Evolutionary conservation across 345 rosid species (phyloP).

Genomic region (Salix brachista): DNA sequence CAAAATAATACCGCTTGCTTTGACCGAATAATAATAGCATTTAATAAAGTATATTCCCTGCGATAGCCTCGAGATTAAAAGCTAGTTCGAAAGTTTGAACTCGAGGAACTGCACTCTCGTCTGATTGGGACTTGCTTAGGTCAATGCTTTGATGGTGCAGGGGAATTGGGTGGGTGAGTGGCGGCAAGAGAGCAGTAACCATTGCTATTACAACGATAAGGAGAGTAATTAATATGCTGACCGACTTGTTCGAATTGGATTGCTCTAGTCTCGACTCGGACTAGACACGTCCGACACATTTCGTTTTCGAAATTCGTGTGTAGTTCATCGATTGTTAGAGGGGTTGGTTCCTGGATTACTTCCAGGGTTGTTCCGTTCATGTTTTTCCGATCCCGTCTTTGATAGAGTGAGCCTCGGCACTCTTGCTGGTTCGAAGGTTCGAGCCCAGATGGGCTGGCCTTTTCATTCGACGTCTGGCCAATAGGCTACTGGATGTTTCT

Average conservation of each 20-base stretch:
- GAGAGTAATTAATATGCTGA: too few species aligned
- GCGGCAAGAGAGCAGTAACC: constrained; percentile 14
- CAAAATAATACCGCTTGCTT: neutral
- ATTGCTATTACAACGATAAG: neutral
- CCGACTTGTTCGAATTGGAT: too few species aligned
- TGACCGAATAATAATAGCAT: constrained; percentile 4
- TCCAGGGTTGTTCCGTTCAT: too few species aligned
- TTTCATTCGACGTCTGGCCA: neutral
- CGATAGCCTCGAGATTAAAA: neutral
- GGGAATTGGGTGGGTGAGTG: constrained; percentile 12
- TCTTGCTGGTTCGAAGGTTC: neutral
- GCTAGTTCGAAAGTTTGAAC: constrained; percentile 13
- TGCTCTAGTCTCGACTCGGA: too few species aligned
- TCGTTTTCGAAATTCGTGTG: too few species aligned
- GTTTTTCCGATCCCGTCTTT: neutral
- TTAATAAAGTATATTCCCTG: neutral
- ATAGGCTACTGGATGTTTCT: too few species aligned
- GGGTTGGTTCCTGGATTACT: too few species aligned
- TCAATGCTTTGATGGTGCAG: constrained; percentile 9
- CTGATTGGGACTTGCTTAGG: neutral
- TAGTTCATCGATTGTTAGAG: too few species aligned
- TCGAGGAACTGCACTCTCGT: constrained; percentile 1
- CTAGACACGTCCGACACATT: too few species aligned
- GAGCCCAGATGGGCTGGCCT: neutral
- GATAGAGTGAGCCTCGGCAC: neutral